Base-by-base conservation (phyloP, 1,284 basidiomycete species). In the Sphagnurus paluster region DNA sequence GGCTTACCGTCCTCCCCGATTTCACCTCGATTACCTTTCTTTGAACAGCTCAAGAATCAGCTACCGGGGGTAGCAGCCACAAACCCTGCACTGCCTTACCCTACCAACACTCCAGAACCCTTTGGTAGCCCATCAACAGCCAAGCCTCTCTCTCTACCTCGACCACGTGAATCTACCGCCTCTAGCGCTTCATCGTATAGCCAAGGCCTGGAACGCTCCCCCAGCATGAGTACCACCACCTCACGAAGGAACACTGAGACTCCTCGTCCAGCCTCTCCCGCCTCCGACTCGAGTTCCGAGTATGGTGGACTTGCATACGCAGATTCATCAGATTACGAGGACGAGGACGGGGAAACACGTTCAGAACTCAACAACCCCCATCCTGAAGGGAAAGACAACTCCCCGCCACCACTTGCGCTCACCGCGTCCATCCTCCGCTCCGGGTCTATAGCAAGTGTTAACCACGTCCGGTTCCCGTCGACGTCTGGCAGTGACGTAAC, bases 281-380 rank as follows among this genome's bases (percentile, higher is more conserved):
- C 59, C 29, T 75, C 75, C 3, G 73, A 66, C 3, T 54, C 49
- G 7, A 53, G 30, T 14, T 75, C 72, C 1, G 69, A 71, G 36
- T 71, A 70, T 36, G 64, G 65, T 36, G 74, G 76, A 5, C 61
- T 82, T 19, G 78, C 79, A 1, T 82, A 82, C 56, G 74, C 74
- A 0, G 67, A 75, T 41, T 70, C 70, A 13, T 68, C 70, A 5
- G 72, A 74, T 43, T 61, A 71, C 32, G 77, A 78, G 43, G 68
- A 71, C 11, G 68, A 78, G 42, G 68, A 71, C 11, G 68, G 70
- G 42, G 65, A 76, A 59, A 59, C 73, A 59, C 49, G 66, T 55
- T 46, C 54, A 46, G 55, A 61, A 43, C 38, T 47, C 39, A 46
- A 52, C 44, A 39, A n/a, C n/a, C n/a, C n/a, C n/a, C n/a, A 49